These are phyloP conservation scores for Polyporus tsugae DNA, from an alignment of 1,284 basidiomycete species.

Conservation along the genomic window DNA sequence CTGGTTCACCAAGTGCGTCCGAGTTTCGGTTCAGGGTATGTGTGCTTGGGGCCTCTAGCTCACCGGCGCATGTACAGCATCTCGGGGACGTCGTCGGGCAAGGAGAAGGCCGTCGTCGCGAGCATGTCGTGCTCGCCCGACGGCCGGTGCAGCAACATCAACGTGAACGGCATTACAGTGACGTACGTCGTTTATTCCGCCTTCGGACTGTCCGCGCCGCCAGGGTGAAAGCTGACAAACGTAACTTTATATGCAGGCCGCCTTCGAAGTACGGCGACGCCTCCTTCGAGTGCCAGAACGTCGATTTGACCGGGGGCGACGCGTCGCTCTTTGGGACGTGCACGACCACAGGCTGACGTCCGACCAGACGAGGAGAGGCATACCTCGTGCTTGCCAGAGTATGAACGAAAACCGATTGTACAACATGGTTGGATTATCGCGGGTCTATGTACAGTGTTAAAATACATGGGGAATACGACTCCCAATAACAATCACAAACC, in stretches of 20 bases:
- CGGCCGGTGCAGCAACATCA: conserved; percentile 55
- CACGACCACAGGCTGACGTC: conserved; percentile 32
- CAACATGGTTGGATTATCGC: background rate
- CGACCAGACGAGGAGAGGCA: background rate
- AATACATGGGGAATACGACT: background rate
- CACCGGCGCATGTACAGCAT: conserved; percentile 46
- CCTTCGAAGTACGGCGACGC: conserved; percentile 41
- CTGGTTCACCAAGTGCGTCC: conserved; percentile 54
- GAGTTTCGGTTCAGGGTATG: background rate
- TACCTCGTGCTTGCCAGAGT: background rate
- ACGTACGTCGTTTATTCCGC: conserved; percentile 34
- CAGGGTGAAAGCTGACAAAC: background rate
- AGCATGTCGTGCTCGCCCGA: conserved; percentile 64
- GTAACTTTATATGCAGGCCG: conserved; percentile 32
- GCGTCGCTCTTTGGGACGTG: conserved; percentile 42
- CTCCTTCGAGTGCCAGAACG: conserved; percentile 45
- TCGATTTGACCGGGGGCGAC: conserved; percentile 42
- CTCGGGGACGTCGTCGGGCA: conserved; percentile 62
- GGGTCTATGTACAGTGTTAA: background rate
- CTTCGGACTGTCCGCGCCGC: background rate
- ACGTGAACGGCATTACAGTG: conserved; percentile 55
- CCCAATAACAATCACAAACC: background rate
- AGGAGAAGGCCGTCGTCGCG: conserved; percentile 57
- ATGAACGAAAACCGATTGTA: background rate
- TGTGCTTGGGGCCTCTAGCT: background rate